Evolutionary conservation across 1,284 basidiomycete genomes (phyloP), one percentile per base, ranked within the genome.

Genomic region (Melampsora americana): DNA sequence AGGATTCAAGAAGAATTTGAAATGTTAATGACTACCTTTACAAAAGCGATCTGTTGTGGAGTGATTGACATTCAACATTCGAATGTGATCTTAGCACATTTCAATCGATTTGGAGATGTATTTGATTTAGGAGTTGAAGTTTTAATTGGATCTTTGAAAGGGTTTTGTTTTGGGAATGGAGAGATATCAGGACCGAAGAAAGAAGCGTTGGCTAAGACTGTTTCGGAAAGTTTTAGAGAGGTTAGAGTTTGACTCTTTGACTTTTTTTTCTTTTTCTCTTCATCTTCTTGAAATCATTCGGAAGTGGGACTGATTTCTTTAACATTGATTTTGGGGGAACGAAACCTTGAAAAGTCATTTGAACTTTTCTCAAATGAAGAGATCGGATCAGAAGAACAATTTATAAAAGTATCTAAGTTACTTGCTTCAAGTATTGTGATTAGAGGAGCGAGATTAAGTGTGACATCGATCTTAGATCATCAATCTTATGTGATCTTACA

Each of bases 371-470:
- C 67, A 11, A 56, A 30, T 56, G 35, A 44, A 11, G 28, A 61
- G 20, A 42, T n/a, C 14, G 65, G 42, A 28, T 66, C 65, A 14
- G 72, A 75, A 60, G 65, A 75, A 7, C 72, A 75, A 3, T 81
- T 81, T 77, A 70, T 82, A 7, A 78, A 79, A 23, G 77, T 82
- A 2, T 80, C 78, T 2, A 78, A 80, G 16, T 78, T 80, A 39
- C 66, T 82, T 14, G 79, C 79, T 9, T 80, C 80, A 18, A 78
- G 77, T 0, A 71, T 82, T 20, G 79, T 82, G 20, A 77, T 81
- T 9, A 79, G 81, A n/a, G 81, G 81, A n/a, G 79, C 80, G 0
- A 79, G 81, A 20, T 78, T 82, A 67, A 79, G 79, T 11, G 77
- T 80, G n/a, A 69, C 79, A 35, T 72, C 78, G 50, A 78, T 78